Evolutionary conservation across 306 rosid species (phyloP), one percentile per base, ranked within the genome.

Genomic region (Rosa persica): DNA sequence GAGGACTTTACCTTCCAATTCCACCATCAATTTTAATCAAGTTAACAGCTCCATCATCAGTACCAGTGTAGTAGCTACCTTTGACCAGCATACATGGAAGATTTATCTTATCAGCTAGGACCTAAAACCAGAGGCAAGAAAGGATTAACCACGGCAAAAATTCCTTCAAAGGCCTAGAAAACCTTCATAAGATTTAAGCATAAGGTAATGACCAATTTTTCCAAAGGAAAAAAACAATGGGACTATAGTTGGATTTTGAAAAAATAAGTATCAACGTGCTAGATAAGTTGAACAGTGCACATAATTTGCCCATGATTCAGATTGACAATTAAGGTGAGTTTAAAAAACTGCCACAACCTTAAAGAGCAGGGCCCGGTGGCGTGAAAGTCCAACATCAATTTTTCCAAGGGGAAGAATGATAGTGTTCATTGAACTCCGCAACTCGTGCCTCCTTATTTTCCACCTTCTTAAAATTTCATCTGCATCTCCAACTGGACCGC

Each of bases 31-130:
- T 82, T 91, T 90, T 96, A 75, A 96, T 90, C 87, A 96, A 84
- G 84, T 96, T 96, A 77, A 96, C 97, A 78, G 98, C 98, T 65
- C 98, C 98, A 74, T 93, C 99, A 76, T 96, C 99, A 49, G 97
- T 88, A 81, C 99, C 99, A 74, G 98, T 96, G 91, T 96, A 96
- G 88, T 90, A 91, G 91, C 98, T 96, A 84, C 98, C 99, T 90
- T 96, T 96, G 72, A 93, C 96, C 83, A 93, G 93, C 92, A 85
- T 93, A 79, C 99, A 93, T 61, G 98, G 99, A 89, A 96, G 88
- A 82, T 89, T 91, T 66, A 96, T 91, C 85, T 86, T 89, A 85
- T 96, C 99, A 79, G 98, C 97, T 74, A 96, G 96, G 72, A 96
- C 97, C 99, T 96, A 87, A 85, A 81, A 80, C 80, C 86, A 81